phyloP scores from a whole-genome alignment of 2,329 filamentous ascomycete genomes.

The Fusarium neocosmosporiellum region DNA sequence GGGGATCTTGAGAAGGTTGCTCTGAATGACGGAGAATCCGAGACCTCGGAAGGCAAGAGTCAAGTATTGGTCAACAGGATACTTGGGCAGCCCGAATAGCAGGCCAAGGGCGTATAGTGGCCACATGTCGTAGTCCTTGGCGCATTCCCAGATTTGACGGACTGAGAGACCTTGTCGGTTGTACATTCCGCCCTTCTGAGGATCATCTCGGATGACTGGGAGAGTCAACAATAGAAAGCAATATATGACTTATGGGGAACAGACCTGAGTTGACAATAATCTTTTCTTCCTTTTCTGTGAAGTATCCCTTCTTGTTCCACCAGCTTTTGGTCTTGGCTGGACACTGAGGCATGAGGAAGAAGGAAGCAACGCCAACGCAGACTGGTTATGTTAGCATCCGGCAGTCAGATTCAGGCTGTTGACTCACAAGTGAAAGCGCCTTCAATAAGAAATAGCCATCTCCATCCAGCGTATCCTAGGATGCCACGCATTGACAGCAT shows the following conservation, averaged over 20 bases:
- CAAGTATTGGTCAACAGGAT: constrained; percentile 60
- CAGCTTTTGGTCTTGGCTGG: constrained; percentile 71
- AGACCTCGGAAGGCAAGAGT: constrained; percentile 62
- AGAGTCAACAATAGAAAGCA: not conserved
- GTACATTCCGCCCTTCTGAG: constrained; percentile 65
- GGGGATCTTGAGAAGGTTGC: constrained; percentile 65
- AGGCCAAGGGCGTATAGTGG: constrained; percentile 62
- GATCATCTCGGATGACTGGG: constrained; percentile 63
- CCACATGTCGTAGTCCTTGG: constrained; percentile 66
- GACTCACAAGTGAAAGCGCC: constrained; percentile 46
- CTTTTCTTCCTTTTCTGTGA: constrained; percentile 71
- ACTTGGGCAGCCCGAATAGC: constrained; percentile 59
- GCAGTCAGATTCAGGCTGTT: not conserved
- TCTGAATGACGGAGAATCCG: constrained; percentile 62
- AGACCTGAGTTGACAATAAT: constrained; percentile 70
- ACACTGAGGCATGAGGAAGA: constrained; percentile 68
- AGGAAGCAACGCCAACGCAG: constrained; percentile 62
- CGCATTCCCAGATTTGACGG: constrained; percentile 56
- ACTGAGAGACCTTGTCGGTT: constrained; percentile 61
- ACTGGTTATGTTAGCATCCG: constrained; percentile 54
- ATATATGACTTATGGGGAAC: not conserved
- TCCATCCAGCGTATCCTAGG: constrained; percentile 65
- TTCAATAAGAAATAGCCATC: constrained; percentile 63
- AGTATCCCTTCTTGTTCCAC: constrained; percentile 69
- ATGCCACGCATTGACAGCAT: constrained; percentile 66